Conservation (phyloP, 495 filamentous ascomycete genomes). For the Penicillium pulvis region DNA sequence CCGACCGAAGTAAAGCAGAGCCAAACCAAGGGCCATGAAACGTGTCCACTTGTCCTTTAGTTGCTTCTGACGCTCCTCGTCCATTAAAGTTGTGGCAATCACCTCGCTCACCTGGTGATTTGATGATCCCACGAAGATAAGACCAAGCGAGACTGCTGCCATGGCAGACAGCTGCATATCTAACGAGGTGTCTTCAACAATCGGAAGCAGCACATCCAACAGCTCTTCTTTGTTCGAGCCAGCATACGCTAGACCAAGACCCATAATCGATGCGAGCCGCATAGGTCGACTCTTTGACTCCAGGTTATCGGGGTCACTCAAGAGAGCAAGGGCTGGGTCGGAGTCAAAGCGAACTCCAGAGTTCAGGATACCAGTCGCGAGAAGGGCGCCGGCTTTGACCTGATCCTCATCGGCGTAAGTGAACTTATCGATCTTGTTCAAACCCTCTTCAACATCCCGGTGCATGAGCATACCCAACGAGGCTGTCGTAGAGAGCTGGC, state of each 20-base stretch:
- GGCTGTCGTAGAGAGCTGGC: slow-evolving; percentile 93
- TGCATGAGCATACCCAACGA: slow-evolving; percentile 86
- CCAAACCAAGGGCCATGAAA: slow-evolving; percentile 92
- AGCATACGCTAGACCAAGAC: slow-evolving; percentile 90
- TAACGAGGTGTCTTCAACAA: slow-evolving; percentile 76
- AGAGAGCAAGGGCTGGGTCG: slow-evolving; percentile 83
- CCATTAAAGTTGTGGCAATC: slow-evolving; percentile 86
- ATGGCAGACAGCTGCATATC: slow-evolving; percentile 96
- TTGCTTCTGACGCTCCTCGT: slow-evolving; percentile 82
- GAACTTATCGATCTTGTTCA: slow-evolving; percentile 92
- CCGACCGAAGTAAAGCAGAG: slow-evolving; percentile 90
- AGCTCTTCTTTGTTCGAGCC: slow-evolving; percentile 88
- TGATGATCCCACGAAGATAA: slow-evolving; percentile 91
- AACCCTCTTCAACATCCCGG: slow-evolving; percentile 86
- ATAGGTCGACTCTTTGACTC: slow-evolving; percentile 74
- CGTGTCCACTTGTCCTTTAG: slow-evolving; percentile 97
- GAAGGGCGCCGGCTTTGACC: slow-evolving; percentile 84
- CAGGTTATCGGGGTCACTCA: slow-evolving; percentile 76
- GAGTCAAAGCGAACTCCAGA: slow-evolving; percentile 83
- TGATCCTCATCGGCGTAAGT: slow-evolving; percentile 80
- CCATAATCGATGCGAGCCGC: slow-evolving; percentile 85
- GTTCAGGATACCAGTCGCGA: slow-evolving; percentile 92
- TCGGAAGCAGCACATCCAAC: slow-evolving; percentile 76
- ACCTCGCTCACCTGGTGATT: slow-evolving; percentile 85
- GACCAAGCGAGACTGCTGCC: slow-evolving; percentile 87